These are phyloP conservation scores for Sporobolomyces pararoseus DNA, from an alignment of 768 basidiomycete genomes.

Conservation along the genomic window DNA sequence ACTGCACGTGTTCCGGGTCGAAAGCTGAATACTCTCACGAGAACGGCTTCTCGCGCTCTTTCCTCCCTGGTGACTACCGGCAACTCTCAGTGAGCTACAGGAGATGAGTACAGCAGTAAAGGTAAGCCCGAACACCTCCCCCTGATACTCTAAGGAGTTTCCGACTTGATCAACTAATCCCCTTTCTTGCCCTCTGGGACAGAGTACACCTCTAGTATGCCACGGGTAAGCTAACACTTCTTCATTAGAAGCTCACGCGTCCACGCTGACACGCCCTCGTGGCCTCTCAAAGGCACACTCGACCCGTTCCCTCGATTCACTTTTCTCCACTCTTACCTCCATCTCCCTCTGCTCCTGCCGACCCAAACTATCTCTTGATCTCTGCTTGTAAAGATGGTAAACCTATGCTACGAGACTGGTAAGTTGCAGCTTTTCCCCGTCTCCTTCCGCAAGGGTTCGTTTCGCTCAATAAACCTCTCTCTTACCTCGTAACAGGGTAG, in stretches of 20 bases:
- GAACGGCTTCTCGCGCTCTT: too few species aligned
- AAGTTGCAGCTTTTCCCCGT: not conserved
- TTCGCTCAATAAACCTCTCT: too few species aligned
- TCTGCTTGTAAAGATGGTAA: slow-evolving; percentile 99
- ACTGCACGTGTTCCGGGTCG: too few species aligned
- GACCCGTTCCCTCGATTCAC: slow-evolving; percentile 79
- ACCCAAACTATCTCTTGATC: slow-evolving; percentile 80
- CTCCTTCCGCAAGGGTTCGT: not conserved
- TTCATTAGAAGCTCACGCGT: too few species aligned
- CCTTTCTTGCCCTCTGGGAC: not conserved
- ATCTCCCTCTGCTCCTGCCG: slow-evolving; percentile 52
- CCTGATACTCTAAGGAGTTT: too few species aligned
- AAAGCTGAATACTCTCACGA: too few species aligned
- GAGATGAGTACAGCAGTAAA: not conserved
- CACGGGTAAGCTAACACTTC: slow-evolving; percentile 18
- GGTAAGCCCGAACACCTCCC: not conserved
- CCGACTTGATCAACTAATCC: not conserved
- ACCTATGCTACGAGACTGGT: slow-evolving; percentile 53
- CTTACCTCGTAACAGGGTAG: too few species aligned
- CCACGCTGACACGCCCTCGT: too few species aligned
- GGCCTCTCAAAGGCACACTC: slow-evolving; percentile 49
- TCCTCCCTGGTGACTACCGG: too few species aligned
- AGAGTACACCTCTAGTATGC: slow-evolving; percentile 40
- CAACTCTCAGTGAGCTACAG: too few species aligned
- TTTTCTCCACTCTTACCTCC: slow-evolving; percentile 69